Evolutionary conservation across 2,329 filamentous ascomycete genomes (phyloP).

Genomic region (Hypoxylon sp.): DNA sequence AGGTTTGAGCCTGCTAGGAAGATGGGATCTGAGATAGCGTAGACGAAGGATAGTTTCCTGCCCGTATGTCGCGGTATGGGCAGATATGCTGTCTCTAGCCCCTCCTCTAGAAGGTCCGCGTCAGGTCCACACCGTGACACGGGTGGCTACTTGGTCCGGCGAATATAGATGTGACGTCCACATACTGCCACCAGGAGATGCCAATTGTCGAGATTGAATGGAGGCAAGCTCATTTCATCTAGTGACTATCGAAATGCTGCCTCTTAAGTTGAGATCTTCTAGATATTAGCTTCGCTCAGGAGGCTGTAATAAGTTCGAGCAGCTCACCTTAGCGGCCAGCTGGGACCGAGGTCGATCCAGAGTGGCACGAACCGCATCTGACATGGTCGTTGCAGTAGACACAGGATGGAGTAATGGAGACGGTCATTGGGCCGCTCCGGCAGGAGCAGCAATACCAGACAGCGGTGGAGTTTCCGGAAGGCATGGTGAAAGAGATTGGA

Average conservation of each 20-base stretch:
- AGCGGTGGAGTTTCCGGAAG: not conserved
- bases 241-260: not conserved
- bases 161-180: not conserved
- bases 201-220: not conserved
- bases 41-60: no score
- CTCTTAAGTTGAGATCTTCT: not conserved
- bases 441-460: conserved; percentile 24
- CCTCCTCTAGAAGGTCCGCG: no score
- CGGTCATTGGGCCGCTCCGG: not conserved
- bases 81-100: no score
- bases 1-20: no score
- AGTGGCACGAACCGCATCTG: not conserved
- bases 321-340: not conserved
- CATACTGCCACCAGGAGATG: not conserved
- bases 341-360: not conserved
- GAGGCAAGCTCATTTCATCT: not conserved
- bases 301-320: not conserved
- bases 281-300: not conserved
- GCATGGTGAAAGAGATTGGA: not conserved
- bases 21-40: no score
- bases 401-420: not conserved
- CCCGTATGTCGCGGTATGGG: no score
- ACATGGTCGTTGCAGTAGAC: not conserved
- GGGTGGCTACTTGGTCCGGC: not conserved
- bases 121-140: no score